Percentiles rank a stretch among this genome's conserved stretches.
Conservation (phyloP, 768 basidiomycete genomes). For the Lactifluus volemus region DNA sequence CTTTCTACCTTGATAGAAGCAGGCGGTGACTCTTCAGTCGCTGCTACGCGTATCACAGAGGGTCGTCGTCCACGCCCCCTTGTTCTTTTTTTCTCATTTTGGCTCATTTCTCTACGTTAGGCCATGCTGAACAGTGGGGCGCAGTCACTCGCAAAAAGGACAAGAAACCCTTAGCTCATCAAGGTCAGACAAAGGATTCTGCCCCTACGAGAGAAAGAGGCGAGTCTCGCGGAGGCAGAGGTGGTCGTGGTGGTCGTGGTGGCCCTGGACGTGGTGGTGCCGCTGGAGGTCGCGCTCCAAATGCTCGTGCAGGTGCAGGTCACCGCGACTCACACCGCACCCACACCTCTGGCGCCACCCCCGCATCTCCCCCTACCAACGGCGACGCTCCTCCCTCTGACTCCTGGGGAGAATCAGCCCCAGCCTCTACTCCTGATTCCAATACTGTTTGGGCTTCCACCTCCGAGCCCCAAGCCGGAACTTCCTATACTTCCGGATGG, state of each 20-base stretch:
- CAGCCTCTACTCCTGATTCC: constrained; percentile 23
- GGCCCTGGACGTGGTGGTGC: constrained; percentile 34
- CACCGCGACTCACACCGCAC: constrained; percentile 32
- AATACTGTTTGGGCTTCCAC: constrained; percentile 21
- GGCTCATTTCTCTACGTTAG: constrained; percentile 30
- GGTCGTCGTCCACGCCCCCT: constrained; percentile 32
- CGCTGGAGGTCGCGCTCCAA: constrained; percentile 33
- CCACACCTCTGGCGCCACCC: constrained; percentile 30
- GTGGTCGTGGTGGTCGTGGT: constrained; percentile 54
- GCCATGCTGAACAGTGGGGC: constrained; percentile 72
- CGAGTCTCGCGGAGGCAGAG: constrained; percentile 54
- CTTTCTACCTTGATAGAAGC: constrained; percentile 59
- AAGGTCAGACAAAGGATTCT: constrained; percentile 44
- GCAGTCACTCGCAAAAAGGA: constrained; percentile 84
- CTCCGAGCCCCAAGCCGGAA: constrained; percentile 22
- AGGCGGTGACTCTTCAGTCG: constrained; percentile 58
- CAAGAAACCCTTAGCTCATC: constrained; percentile 49
- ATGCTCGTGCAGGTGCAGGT: constrained; percentile 46
- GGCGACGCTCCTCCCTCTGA: constrained; percentile 22
- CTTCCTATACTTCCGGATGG: constrained; percentile 25
- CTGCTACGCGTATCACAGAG: constrained; percentile 67
- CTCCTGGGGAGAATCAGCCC: constrained; percentile 22
- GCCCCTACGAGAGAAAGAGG: constrained; percentile 35
- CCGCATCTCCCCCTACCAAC: constrained; percentile 10
- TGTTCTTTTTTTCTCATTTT: constrained; percentile 20